These are phyloP conservation scores for Aspergillus uvarum DNA, from an alignment of 2,329 filamentous ascomycete species.

Conservation along the genomic window DNA sequence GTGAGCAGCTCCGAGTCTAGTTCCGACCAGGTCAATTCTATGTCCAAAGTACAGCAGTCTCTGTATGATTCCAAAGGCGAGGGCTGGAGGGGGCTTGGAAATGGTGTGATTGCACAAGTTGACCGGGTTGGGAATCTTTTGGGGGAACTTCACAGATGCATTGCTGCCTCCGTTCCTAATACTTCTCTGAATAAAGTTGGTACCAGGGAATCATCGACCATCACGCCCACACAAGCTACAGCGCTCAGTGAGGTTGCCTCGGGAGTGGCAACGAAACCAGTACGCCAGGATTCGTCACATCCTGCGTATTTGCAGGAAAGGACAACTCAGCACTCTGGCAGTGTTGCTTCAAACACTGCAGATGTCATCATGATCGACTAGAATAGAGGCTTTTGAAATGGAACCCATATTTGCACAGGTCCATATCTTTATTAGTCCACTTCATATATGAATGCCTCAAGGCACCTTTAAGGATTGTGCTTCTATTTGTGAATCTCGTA, in stretches of 20 bases:
- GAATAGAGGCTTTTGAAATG: background rate
- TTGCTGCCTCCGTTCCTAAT: constrained; percentile 17
- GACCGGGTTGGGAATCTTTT: constrained; percentile 36
- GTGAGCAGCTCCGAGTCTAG: constrained; percentile 19
- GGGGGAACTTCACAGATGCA: constrained; percentile 31
- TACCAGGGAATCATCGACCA: background rate
- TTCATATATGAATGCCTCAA: too few species aligned
- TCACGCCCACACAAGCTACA: background rate
- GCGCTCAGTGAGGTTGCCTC: background rate
- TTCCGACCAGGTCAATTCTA: constrained; percentile 21
- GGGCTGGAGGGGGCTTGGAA: constrained; percentile 43
- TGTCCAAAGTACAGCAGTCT: constrained; percentile 28
- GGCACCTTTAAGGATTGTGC: too few species aligned
- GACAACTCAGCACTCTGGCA: background rate
- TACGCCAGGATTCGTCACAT: background rate
- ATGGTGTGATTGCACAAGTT: constrained; percentile 36
- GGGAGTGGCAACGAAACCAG: background rate
- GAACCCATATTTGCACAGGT: background rate
- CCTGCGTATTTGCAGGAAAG: background rate
- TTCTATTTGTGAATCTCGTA: too few species aligned
- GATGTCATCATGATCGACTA: constrained; percentile 43
- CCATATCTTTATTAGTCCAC: background rate
- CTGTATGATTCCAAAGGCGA: constrained; percentile 39
- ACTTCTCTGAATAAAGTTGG: background rate
- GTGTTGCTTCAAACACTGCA: constrained; percentile 16